A percentile compares a stretch with the other conserved stretches of the same genome.
These are phyloP conservation scores for Torulaspora microellipsoides DNA, from an alignment of 805 yeast genomes.

Conservation along the genomic window DNA sequence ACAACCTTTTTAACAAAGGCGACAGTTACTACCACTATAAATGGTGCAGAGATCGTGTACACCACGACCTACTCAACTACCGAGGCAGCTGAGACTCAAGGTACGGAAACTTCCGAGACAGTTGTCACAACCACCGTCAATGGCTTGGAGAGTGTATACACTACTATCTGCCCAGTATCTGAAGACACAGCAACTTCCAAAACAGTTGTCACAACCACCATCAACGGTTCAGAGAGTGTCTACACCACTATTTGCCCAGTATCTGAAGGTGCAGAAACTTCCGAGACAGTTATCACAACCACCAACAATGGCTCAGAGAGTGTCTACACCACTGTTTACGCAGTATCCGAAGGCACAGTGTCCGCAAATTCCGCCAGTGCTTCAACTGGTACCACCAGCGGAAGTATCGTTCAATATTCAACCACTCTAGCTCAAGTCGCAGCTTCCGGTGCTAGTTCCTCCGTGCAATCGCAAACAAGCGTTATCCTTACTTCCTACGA, in stretches of 20 bases:
- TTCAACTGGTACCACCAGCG: background rate
- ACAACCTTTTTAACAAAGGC: constrained; percentile 6
- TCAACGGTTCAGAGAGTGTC: constrained; percentile 3
- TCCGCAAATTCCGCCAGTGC: background rate
- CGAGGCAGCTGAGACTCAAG: constrained; percentile 1
- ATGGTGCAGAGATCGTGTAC: constrained; percentile 9
- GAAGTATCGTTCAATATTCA: background rate
- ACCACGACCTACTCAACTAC: constrained; percentile 19
- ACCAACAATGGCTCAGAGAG: constrained; percentile 5
- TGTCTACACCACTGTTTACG: constrained; percentile 13
- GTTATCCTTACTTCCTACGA: constrained; percentile 4
- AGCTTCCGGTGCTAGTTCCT: background rate
- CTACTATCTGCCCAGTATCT: constrained; percentile 13
- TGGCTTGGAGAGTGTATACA: constrained; percentile 8
- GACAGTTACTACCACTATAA: constrained; percentile 11
- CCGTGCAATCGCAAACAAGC: background rate
- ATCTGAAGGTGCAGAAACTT: constrained; percentile 6
- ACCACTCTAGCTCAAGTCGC: background rate
- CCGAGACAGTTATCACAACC: constrained; percentile 10
- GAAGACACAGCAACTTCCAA: constrained; percentile 5
- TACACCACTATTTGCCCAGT: constrained; percentile 16
- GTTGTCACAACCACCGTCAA: constrained; percentile 12
- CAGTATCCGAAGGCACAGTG: constrained; percentile 5
- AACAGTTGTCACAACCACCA: constrained; percentile 11
- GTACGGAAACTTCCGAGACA: constrained; percentile 5